Percentiles rank a stretch among this genome's conserved stretches.
Conservation (phyloP, 1,139 yeast species). For the Tardiomyces blankii region DNA sequence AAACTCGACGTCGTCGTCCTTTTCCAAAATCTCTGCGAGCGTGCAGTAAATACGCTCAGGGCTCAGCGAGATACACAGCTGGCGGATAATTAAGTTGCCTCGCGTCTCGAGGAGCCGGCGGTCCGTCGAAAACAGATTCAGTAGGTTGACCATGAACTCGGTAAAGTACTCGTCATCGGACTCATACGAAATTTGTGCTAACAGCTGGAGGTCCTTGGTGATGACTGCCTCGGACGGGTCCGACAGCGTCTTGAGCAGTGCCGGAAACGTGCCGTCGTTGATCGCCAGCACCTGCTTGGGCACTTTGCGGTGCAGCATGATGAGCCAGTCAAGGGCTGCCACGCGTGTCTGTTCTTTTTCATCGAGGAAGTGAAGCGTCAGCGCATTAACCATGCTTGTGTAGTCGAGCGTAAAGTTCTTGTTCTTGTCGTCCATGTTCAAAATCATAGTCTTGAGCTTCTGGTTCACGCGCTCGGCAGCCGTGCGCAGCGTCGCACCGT, state of each 20-base stretch:
- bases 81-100: conserved; percentile 78
- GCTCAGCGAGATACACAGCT: conserved; percentile 68
- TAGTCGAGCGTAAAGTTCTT: conserved; percentile 32
- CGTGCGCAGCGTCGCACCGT: conserved; percentile 40
- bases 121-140: conserved; percentile 59
- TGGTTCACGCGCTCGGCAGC: conserved; percentile 45
- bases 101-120: conserved; percentile 52
- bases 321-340: conserved; percentile 86
- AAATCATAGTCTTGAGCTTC: conserved; percentile 37
- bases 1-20: conserved; percentile 53
- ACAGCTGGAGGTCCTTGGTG: conserved; percentile 59
- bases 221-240: conserved; percentile 84
- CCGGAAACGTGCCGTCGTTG: conserved; percentile 61
- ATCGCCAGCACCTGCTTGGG: conserved; percentile 48
- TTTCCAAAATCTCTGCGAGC: conserved; percentile 63
- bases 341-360: conserved; percentile 75
- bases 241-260: conserved; percentile 67
- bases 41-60: conserved; percentile 79
- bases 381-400: conserved; percentile 46
- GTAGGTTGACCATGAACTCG: conserved; percentile 61
- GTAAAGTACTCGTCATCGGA: conserved; percentile 72
- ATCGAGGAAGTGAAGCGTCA: conserved; percentile 49
- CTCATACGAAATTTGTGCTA: conserved; percentile 69
- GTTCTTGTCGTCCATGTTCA: conserved; percentile 13
- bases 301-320: conserved; percentile 66